These are phyloP conservation scores for Acacia confusa DNA, from an alignment of 306 rosid genomes.

Conservation along the genomic window DNA sequence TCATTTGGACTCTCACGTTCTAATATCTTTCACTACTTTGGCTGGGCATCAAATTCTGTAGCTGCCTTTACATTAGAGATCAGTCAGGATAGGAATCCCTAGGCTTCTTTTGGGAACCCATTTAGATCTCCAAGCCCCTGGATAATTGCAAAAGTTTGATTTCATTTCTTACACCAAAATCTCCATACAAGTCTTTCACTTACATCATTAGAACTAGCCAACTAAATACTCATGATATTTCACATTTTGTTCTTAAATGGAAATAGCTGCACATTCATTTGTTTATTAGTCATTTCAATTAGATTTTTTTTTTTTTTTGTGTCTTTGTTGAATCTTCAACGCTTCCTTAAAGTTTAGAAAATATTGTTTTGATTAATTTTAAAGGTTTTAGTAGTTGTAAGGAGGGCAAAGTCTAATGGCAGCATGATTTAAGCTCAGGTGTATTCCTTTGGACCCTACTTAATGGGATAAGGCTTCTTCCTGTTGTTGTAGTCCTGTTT, in stretches of 20 bases:
- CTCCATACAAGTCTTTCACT: constrained; percentile 8
- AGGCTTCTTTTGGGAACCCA: too few species aligned
- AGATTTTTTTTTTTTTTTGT: too few species aligned
- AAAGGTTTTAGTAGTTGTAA: not conserved
- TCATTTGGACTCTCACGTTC: not conserved
- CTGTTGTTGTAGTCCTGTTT: not conserved
- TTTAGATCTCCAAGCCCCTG: too few species aligned
- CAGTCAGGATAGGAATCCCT: too few species aligned
- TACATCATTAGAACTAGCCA: not conserved
- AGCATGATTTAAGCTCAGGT: not conserved
- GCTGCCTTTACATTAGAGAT: too few species aligned
- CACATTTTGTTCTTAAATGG: too few species aligned
- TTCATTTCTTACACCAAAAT: not conserved
- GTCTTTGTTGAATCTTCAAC: too few species aligned
- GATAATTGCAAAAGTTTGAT: not conserved
- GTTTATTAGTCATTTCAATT: too few species aligned
- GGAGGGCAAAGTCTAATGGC: not conserved
- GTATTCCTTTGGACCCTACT: not conserved
- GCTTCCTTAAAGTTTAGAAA: not conserved
- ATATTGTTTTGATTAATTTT: not conserved
- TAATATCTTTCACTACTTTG: not conserved
- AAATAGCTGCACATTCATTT: too few species aligned
- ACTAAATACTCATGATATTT: not conserved
- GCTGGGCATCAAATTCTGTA: not conserved
- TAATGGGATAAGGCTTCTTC: too few species aligned